These are phyloP conservation scores for Phialophora tarda DNA, from an alignment of 2,329 filamentous ascomycete genomes.

Conservation along the genomic window DNA sequence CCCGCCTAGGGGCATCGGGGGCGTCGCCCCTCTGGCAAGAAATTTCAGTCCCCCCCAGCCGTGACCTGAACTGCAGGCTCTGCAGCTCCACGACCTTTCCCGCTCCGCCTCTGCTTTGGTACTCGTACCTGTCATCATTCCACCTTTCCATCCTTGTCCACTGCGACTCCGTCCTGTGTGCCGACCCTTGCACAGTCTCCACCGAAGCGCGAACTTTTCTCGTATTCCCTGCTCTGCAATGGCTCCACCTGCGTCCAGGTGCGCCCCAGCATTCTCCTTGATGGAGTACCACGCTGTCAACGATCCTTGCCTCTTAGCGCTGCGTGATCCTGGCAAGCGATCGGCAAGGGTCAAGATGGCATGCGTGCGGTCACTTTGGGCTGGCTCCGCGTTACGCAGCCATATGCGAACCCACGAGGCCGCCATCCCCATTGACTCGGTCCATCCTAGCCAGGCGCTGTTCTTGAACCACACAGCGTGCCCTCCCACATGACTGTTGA, in stretches of 20 bases:
- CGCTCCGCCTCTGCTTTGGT: background rate
- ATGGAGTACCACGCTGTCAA: background rate
- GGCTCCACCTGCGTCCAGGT: slow-evolving; percentile 6
- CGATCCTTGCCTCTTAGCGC: slow-evolving; percentile 15
- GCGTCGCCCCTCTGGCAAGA: background rate
- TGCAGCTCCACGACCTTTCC: background rate
- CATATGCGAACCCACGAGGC: slow-evolving; percentile 23
- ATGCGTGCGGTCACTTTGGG: slow-evolving; percentile 20
- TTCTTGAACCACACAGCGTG: background rate
- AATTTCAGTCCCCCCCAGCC: background rate
- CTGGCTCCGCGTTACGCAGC: slow-evolving; percentile 11
- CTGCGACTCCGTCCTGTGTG: background rate
- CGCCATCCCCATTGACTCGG: slow-evolving; percentile 21
- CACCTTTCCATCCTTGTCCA: slow-evolving; percentile 12
- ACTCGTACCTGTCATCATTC: slow-evolving; percentile 7
- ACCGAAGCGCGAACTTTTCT: slow-evolving; percentile 3
- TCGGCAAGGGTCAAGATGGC: slow-evolving; percentile 29
- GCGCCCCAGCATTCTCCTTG: background rate
- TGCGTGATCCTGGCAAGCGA: slow-evolving; percentile 20
- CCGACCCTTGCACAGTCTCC: slow-evolving; percentile 10
- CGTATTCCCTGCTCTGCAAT: background rate
- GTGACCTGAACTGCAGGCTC: background rate
- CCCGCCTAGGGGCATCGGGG: background rate
- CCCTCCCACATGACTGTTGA: slow-evolving; percentile 9
- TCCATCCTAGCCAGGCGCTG: slow-evolving; percentile 4